Evolutionary conservation across 2,329 filamentous ascomycete species (phyloP).

Genomic region (Dactylonectria estremocensis): DNA sequence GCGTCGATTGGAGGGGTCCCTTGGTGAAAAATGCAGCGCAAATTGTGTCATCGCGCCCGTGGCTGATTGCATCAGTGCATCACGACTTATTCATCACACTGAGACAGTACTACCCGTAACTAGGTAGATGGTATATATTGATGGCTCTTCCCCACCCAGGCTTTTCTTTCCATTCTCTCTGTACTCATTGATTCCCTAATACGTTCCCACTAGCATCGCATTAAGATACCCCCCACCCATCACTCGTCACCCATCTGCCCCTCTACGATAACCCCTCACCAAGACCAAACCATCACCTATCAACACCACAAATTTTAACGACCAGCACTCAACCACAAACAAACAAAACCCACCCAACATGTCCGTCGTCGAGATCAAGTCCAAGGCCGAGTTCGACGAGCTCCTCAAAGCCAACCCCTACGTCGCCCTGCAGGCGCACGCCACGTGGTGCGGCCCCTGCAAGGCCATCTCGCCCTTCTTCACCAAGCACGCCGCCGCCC

Average conservation of each 20-base stretch:
- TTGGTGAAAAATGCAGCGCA: neutral
- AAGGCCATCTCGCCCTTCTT: constrained; percentile 71
- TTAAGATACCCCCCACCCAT: neutral
- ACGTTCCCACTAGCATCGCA: neutral
- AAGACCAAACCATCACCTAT: neutral
- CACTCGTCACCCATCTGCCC: neutral
- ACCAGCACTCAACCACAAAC: neutral
- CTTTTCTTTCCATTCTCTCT: neutral
- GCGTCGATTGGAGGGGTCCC: neutral
- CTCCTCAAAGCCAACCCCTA: constrained; percentile 65
- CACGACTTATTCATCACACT: neutral
- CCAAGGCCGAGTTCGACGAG: constrained; percentile 63
- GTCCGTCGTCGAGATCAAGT: constrained; percentile 57
- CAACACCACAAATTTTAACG: neutral
- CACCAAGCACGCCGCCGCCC: constrained; percentile 60
- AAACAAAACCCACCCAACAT: constrained; percentile 42
- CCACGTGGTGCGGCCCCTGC: constrained; percentile 74
- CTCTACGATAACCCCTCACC: neutral
- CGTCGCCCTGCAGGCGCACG: constrained; percentile 71
- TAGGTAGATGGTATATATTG: neutral
- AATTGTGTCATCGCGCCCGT: neutral
- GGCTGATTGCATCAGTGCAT: too few relatives aligned
- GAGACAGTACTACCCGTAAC: neutral
- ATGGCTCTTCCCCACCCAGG: neutral
- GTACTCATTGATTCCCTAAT: neutral